These are phyloP conservation scores for Colletotrichum spinosum DNA, from an alignment of 2,329 filamentous ascomycete species.

Conservation along the genomic window DNA sequence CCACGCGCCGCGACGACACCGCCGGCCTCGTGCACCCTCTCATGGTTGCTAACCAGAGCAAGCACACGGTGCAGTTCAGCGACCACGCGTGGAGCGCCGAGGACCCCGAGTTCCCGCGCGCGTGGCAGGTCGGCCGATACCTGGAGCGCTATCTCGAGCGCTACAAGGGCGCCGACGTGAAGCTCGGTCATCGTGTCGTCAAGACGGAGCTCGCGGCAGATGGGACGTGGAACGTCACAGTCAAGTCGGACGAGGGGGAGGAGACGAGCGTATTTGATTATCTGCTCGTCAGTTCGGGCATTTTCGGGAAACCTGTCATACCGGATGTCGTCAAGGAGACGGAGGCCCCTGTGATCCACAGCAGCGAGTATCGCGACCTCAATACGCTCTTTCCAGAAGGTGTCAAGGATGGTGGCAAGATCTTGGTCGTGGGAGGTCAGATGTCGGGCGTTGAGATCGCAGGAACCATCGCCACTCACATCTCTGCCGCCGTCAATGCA, in stretches of 20 bases:
- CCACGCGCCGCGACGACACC: constrained; percentile 60
- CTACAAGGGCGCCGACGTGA: constrained; percentile 62
- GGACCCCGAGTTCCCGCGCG: constrained; percentile 76
- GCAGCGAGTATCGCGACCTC: constrained; percentile 72
- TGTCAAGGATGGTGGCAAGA: constrained; percentile 62
- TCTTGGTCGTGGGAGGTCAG: constrained; percentile 82
- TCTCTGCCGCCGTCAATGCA: constrained; percentile 72
- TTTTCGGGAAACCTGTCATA: constrained; percentile 74
- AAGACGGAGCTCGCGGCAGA: constrained; percentile 49
- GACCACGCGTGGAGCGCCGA: constrained; percentile 77
- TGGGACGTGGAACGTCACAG: constrained; percentile 55
- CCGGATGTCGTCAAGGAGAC: constrained; percentile 54
- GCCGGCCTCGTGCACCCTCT: constrained; percentile 70
- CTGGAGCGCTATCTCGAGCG: constrained; percentile 71
- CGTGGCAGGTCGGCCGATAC: constrained; percentile 82
- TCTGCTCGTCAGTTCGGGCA: constrained; percentile 79
- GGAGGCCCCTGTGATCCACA: constrained; percentile 71
- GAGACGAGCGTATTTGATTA: constrained; percentile 73
- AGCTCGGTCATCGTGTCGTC: constrained; percentile 61
- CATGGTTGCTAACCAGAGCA: constrained; percentile 80
- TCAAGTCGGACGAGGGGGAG: constrained; percentile 48
- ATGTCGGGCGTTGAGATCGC: constrained; percentile 87
- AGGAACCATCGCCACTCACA: constrained; percentile 75
- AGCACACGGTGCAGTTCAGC: constrained; percentile 78
- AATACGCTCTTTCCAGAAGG: constrained; percentile 56